Evolutionary conservation across 192 early-diverging fungal genomes (phyloP).

Genomic region (Coemansia sp.): DNA sequence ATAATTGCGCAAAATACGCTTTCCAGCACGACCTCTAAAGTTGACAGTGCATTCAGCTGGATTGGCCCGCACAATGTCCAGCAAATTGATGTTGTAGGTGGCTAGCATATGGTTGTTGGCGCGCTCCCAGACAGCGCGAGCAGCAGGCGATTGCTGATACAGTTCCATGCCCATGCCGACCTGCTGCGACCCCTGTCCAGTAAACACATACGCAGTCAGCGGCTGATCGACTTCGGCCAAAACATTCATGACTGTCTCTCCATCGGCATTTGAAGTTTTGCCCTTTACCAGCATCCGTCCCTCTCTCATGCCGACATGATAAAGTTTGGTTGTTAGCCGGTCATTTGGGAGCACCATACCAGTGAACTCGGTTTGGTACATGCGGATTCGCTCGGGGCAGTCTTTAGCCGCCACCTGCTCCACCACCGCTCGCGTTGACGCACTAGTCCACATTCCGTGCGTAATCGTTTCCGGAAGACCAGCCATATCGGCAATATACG

Average conservation of each 20-base stretch:
- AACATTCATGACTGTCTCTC: constrained; percentile 67
- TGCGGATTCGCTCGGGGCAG: constrained; percentile 76
- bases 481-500: constrained; percentile 86
- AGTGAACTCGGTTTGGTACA: constrained; percentile 77
- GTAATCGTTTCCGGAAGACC: constrained; percentile 86
- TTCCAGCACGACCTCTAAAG: constrained; percentile 59
- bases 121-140: constrained; percentile 87
- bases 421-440: constrained; percentile 86
- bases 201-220: constrained; percentile 87
- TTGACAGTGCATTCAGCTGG: constrained; percentile 44
- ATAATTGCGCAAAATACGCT: constrained; percentile 78
- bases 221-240: constrained; percentile 90
- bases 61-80: constrained; percentile 87
- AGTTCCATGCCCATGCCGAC: constrained; percentile 95
- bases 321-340: constrained; percentile 77
- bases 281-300: constrained; percentile 92
- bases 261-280: constrained; percentile 74
- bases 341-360: constrained; percentile 91
- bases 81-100: constrained; percentile 83
- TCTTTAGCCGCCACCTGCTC: constrained; percentile 88
- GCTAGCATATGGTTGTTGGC: constrained; percentile 81
- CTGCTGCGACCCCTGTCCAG: constrained; percentile 95
- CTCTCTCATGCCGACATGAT: constrained; percentile 85
- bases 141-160: constrained; percentile 77
- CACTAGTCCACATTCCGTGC: constrained; percentile 94